Evolutionary conservation across 495 filamentous ascomycete species (phyloP), one percentile per base, ranked within the genome.

Genomic region (Aspergillus coremiiformis): DNA sequence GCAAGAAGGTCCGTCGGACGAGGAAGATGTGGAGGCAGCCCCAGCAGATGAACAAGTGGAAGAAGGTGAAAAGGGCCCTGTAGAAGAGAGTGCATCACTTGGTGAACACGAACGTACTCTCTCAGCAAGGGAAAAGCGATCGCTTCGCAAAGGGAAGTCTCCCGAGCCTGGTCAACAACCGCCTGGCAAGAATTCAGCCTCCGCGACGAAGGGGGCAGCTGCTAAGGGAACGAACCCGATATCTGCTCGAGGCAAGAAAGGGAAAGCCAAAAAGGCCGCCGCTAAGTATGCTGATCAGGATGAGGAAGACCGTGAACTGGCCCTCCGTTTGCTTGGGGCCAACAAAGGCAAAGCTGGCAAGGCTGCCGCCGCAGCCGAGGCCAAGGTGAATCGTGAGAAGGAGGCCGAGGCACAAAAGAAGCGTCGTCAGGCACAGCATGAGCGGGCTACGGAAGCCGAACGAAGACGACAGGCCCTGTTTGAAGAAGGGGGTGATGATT

Each of bases 201-300:
- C 52, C 15, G 17, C 41, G 3, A 46, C 46, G 3, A 54, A 54
- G 30, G 52, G 39, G 10, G 39, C 32, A 20, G 23, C 49, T 2
- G 35, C 39, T 9, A 48, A 55, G 39, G 11, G 20, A 64, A 52
- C 27, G 48, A 24, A 50, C 54, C 56, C 54, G 51, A 63, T 66
- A 29, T 67, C 67, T 27, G 82, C 86, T 33, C 88, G 92, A 22
- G 93, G 90, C 32, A 92, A 95, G 67, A 83, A 80, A 50, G 78
- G 75, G 39, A 98, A 96, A 63, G 80, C 82, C 41, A 95, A 93
- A 73, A 95, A 94, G 61, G 80, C 87, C 0, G 89, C 89, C 22
- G 69, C 78, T 42, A 97, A 96, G 69, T 98, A 98, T 66, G 90
- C 89, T 27, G 77, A 94, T 59, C 93, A 98, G 76, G 90, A 96